These are phyloP conservation scores for Penicillium herquei DNA, from an alignment of 495 filamentous ascomycete species.

Conservation along the genomic window DNA sequence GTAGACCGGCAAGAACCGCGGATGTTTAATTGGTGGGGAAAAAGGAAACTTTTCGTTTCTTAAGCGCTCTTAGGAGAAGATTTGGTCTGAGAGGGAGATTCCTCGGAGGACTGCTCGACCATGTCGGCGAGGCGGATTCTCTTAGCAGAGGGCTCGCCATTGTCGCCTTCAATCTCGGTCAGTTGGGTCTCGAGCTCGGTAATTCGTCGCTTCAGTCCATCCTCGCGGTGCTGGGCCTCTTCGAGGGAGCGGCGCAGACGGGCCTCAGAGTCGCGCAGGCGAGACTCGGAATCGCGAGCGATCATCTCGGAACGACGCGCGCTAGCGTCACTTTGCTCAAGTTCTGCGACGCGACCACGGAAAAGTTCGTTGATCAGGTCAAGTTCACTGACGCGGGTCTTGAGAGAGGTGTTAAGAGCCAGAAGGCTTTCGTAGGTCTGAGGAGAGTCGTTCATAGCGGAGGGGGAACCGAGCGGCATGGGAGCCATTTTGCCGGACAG, in stretches of 20 bases:
- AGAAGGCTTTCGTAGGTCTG: constrained; percentile 78
- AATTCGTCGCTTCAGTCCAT: constrained; percentile 76
- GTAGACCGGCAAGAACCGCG: not conserved
- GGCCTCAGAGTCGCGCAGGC: constrained; percentile 52
- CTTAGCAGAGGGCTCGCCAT: constrained; percentile 46
- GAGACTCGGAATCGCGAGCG: constrained; percentile 55
- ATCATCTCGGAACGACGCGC: constrained; percentile 60
- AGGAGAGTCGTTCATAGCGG: constrained; percentile 73
- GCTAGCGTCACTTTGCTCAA: constrained; percentile 75
- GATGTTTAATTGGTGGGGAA: not conserved
- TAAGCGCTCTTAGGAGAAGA: constrained; percentile 39
- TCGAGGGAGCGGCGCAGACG: constrained; percentile 68
- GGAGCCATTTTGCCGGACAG: constrained; percentile 54
- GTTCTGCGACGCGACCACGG: constrained; percentile 78
- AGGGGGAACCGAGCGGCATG: constrained; percentile 62
- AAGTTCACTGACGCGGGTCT: constrained; percentile 88
- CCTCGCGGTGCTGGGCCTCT: constrained; percentile 72
- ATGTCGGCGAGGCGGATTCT: constrained; percentile 43
- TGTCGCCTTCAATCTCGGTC: constrained; percentile 22
- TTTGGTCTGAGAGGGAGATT: constrained; percentile 33
- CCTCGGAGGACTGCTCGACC: constrained; percentile 40
- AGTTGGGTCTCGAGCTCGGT: constrained; percentile 74
- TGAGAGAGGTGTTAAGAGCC: constrained; percentile 74
- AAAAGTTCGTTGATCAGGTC: constrained; percentile 96
- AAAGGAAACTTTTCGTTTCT: not conserved